Evolutionary conservation across 176 grass and related monocot genomes (phyloP).

Genomic region (Panicum miliaceum): DNA sequence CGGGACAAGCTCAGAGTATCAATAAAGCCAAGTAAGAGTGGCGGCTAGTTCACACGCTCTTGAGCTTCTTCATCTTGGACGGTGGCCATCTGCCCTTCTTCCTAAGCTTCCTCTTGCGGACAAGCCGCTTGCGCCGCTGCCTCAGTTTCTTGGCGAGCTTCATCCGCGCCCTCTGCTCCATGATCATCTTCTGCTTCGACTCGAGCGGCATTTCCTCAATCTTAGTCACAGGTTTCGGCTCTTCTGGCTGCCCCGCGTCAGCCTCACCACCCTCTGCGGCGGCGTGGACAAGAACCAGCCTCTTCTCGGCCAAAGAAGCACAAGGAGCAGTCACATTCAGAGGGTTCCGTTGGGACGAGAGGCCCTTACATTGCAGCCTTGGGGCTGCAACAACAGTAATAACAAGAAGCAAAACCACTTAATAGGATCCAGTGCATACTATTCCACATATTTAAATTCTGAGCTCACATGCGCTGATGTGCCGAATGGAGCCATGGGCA

Average conservation of each 20-base stretch:
- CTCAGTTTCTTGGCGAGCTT: slow-evolving; percentile 79
- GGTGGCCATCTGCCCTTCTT: slow-evolving; percentile 90
- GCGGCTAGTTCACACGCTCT: slow-evolving; percentile 46
- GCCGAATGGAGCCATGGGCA: neutral
- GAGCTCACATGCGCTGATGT: neutral
- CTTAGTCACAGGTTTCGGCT: slow-evolving; percentile 35
- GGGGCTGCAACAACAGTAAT: slow-evolving; percentile 51
- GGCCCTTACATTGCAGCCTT: slow-evolving; percentile 57
- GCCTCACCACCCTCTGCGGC: slow-evolving; percentile 50
- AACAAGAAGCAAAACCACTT: neutral
- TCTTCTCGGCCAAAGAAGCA: slow-evolving; percentile 48
- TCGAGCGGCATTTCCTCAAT: slow-evolving; percentile 72
- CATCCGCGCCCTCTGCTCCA: slow-evolving; percentile 65
- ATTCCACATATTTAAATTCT: neutral
- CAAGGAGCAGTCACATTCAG: slow-evolving; percentile 37
- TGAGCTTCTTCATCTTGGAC: slow-evolving; percentile 88
- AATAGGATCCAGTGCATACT: neutral
- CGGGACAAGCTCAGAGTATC: neutral
- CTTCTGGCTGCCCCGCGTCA: slow-evolving; percentile 49
- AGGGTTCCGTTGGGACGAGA: slow-evolving; percentile 17
- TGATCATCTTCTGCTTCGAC: slow-evolving; percentile 73
- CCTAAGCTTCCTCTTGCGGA: slow-evolving; percentile 81
- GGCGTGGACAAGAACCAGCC: slow-evolving; percentile 50
- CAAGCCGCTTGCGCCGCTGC: slow-evolving; percentile 65
- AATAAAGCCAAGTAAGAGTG: neutral